These are phyloP conservation scores for Eucalyptus pumila DNA, from an alignment of 345 rosid species.

Conservation along the genomic window DNA sequence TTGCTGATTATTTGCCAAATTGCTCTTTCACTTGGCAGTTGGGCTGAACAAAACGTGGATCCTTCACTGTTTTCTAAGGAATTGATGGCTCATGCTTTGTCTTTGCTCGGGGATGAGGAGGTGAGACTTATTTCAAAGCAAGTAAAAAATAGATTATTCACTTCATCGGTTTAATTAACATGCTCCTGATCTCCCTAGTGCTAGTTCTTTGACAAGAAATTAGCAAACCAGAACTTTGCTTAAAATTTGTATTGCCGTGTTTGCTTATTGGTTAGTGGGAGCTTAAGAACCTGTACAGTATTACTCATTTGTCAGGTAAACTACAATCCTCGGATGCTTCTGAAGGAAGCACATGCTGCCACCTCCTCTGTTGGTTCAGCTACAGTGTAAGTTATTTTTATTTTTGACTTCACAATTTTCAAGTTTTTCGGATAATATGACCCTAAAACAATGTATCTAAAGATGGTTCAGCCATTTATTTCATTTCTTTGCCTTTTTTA, in stretches of 20 bases:
- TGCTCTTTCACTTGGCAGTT: constrained; percentile 25
- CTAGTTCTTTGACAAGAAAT: not conserved
- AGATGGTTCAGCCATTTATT: not conserved
- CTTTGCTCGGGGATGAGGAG: constrained; percentile 43
- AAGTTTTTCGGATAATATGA: not conserved
- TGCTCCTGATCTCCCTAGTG: not conserved
- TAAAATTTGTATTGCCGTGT: not conserved
- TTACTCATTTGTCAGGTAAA: constrained; percentile 30
- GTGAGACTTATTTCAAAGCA: constrained; percentile 2
- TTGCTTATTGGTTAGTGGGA: not conserved
- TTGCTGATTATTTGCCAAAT: not conserved
- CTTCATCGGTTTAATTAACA: not conserved
- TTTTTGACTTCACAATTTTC: not conserved
- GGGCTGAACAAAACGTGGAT: constrained; percentile 89
- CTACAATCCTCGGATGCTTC: constrained; percentile 65
- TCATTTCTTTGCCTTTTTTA: not conserved
- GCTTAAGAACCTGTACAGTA: not conserved
- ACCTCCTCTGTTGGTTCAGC: constrained; percentile 75
- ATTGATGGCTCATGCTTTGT: constrained; percentile 57
- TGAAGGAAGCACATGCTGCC: constrained; percentile 74
- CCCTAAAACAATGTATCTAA: not conserved
- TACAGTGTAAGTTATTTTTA: constrained; percentile 36
- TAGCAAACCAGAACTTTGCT: not conserved
- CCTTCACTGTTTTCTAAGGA: constrained; percentile 74
- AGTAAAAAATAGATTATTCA: not conserved